Conservation (phyloP, 768 basidiomycete genomes). For the Paxillus rubicundulus region DNA sequence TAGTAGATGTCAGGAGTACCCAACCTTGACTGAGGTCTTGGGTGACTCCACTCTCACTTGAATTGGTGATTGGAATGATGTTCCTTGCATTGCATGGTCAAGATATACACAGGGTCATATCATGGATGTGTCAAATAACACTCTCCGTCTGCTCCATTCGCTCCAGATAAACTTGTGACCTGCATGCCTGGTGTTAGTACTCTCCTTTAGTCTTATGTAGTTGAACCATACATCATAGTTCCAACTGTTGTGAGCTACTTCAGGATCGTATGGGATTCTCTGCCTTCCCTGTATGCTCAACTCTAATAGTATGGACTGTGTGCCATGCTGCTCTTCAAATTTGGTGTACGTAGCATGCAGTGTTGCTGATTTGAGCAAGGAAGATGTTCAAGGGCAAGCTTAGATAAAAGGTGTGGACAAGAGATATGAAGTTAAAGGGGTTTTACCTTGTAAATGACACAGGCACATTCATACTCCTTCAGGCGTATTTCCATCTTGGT, state of each 20-base stretch:
- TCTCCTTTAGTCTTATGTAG: conserved; percentile 90
- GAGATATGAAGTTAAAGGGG: background rate
- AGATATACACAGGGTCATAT: conserved; percentile 1
- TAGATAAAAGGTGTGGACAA: background rate
- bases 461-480: conserved; percentile 95
- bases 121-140: conserved; percentile 10
- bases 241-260: conserved; percentile 82
- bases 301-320: conserved; percentile 82
- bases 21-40: conserved; percentile 26
- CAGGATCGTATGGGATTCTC: conserved; percentile 98
- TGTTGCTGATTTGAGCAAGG: conserved; percentile 83
- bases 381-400: conserved; percentile 95
- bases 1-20: conserved; percentile 23
- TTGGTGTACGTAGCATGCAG: conserved; percentile 93
- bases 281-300: conserved; percentile 94
- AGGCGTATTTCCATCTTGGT: conserved; percentile 96
- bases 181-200: too few relatives aligned
- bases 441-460: conserved; percentile 94
- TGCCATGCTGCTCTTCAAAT: conserved; percentile 98
- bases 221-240: conserved; percentile 99
- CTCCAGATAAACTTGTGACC: conserved; percentile 23
- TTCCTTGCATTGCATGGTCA: conserved; percentile 22
- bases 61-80: conserved; percentile 38
- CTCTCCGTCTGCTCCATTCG: conserved; percentile 19
- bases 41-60: conserved; percentile 49